A percentile compares a stretch with the other conserved stretches of the same genome.
These are phyloP conservation scores for Phytophthora lateralis DNA, from an alignment of 352 stramenopile species.

Conservation along the genomic window DNA sequence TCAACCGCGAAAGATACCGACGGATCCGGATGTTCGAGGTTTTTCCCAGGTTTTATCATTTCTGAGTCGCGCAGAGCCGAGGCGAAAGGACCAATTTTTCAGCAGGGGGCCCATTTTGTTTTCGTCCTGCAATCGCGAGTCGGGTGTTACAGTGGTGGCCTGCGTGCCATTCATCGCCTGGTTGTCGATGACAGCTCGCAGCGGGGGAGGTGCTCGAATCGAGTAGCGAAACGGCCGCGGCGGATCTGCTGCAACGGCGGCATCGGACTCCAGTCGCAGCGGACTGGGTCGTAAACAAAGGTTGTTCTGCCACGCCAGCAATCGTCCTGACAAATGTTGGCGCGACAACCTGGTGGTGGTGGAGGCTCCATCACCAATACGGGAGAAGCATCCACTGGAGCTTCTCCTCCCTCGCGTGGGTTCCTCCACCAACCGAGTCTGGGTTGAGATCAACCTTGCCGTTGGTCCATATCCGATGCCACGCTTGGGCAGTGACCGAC, in stretches of 20 bases:
- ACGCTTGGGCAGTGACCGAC: background rate
- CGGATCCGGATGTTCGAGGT: constrained; percentile 6
- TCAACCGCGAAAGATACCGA: constrained; percentile 25
- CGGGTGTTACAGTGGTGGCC: background rate
- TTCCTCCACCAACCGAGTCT: background rate
- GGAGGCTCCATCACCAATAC: no score
- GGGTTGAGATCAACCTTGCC: background rate
- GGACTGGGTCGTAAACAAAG: background rate
- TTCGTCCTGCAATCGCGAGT: background rate
- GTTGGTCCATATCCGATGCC: background rate
- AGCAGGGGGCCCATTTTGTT: background rate
- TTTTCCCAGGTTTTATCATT: constrained; percentile 23
- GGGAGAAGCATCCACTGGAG: no score
- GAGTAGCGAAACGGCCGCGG: background rate
- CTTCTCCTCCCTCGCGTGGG: background rate
- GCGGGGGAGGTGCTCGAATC: background rate
- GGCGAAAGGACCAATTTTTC: constrained; percentile 2
- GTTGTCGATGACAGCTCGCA: background rate
- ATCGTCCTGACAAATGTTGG: background rate
- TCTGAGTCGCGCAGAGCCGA: constrained; percentile 12
- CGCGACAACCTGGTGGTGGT: background rate
- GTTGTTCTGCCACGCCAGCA: background rate
- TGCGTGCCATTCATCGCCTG: no score
- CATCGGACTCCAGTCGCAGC: background rate
- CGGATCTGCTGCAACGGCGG: background rate